These are phyloP conservation scores for Malassezia sympodialis DNA, from an alignment of 1,284 basidiomycete genomes.

Conservation along the genomic window DNA sequence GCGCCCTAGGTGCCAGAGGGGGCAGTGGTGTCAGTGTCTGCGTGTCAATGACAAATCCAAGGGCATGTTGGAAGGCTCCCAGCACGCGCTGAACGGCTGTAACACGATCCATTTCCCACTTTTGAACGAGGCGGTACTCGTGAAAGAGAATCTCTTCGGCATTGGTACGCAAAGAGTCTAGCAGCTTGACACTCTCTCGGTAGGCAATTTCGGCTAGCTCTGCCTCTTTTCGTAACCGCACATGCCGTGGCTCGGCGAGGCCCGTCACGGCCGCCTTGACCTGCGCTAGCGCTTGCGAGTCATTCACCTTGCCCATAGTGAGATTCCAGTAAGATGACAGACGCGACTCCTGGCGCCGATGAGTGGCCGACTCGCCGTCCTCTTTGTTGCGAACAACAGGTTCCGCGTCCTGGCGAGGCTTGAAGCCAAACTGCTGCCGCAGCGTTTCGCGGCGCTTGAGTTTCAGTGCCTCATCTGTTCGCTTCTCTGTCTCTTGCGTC, in stretches of 20 bases:
- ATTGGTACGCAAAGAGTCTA: slow-evolving; percentile 33
- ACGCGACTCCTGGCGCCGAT: slow-evolving; percentile 21
- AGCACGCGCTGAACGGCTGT: slow-evolving; percentile 36
- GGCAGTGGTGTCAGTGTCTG: background rate
- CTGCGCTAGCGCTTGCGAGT: slow-evolving; percentile 22
- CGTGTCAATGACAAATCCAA: background rate
- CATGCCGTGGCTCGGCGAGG: slow-evolving; percentile 33
- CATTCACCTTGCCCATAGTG: slow-evolving; percentile 28
- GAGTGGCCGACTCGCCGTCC: slow-evolving; percentile 16
- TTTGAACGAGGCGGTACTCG: slow-evolving; percentile 32
- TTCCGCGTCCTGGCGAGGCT: slow-evolving; percentile 10
- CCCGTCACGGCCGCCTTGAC: slow-evolving; percentile 34
- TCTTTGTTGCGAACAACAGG: background rate
- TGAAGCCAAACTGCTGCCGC: slow-evolving; percentile 45
- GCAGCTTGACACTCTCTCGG: slow-evolving; percentile 26
- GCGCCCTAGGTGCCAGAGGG: background rate
- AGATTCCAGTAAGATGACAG: slow-evolving; percentile 27
- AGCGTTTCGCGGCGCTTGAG: slow-evolving; percentile 42
- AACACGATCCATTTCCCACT: slow-evolving; percentile 39
- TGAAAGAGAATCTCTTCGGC: slow-evolving; percentile 38
- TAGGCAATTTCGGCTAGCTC: slow-evolving; percentile 36
- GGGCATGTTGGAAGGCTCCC: slow-evolving; percentile 20
- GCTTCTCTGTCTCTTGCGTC: background rate
- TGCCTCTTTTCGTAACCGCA: slow-evolving; percentile 37
- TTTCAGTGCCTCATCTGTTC: slow-evolving; percentile 21